A percentile compares a stretch with the other conserved stretches of the same genome.
Evolutionary conservation across 495 filamentous ascomycete species (phyloP).

Genomic region (Neohortaea acidophila): DNA sequence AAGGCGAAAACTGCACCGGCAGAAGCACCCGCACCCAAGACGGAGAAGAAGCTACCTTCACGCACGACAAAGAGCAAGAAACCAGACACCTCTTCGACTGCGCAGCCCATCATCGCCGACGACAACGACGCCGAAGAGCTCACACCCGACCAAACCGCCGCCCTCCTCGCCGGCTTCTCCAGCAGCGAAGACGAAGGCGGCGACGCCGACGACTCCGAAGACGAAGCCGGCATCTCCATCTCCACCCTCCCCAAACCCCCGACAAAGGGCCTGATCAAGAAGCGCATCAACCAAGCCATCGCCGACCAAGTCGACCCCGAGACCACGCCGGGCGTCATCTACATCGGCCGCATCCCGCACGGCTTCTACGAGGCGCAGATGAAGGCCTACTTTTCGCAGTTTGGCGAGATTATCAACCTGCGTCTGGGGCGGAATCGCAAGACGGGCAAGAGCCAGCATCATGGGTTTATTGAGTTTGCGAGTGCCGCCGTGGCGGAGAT

Average conservation of each 20-base stretch:
- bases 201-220: slow-evolving; percentile 39
- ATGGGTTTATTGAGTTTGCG: slow-evolving; percentile 82
- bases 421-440: slow-evolving; percentile 80
- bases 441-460: slow-evolving; percentile 79
- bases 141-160: slow-evolving; percentile 52
- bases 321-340: slow-evolving; percentile 62
- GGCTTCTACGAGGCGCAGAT: slow-evolving; percentile 98
- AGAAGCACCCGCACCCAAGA: neutral
- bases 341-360: slow-evolving; percentile 76
- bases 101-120: slow-evolving; percentile 21
- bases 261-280: slow-evolving; percentile 33
- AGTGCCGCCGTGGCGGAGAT: slow-evolving; percentile 67
- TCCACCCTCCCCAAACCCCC: slow-evolving; percentile 44
- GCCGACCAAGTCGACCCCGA: slow-evolving; percentile 12
- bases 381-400: slow-evolving; percentile 87
- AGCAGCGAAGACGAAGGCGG: slow-evolving; percentile 40
- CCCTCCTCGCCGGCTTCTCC: slow-evolving; percentile 63
- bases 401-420: slow-evolving; percentile 66
- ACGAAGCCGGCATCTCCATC: slow-evolving; percentile 40
- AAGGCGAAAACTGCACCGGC: neutral
- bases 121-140: slow-evolving; percentile 19
- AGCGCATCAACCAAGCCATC: slow-evolving; percentile 35
- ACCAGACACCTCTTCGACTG: slow-evolving; percentile 1
- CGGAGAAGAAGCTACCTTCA: slow-evolving; percentile 4
- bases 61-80: slow-evolving; percentile 17